Base-by-base conservation (phyloP, 75 land plant species). In the Sequoia sempervirens region DNA sequence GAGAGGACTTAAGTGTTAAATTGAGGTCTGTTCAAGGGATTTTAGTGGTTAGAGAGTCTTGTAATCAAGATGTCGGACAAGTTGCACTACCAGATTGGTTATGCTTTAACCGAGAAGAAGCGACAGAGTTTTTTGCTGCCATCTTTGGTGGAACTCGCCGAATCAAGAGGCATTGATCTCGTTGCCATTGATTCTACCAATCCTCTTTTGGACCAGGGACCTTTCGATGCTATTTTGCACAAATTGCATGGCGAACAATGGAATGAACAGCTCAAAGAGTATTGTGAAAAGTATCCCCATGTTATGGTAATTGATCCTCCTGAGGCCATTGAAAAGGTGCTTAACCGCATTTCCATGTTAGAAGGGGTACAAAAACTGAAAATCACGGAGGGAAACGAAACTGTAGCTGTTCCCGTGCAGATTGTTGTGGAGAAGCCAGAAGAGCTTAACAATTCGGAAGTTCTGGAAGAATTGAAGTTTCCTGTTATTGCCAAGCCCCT, bases 401-500 rank as follows among this genome's bases (percentile, higher is more conserved):
- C 89, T 26, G 81, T 92, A 80, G 91, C 85, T 4, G 85, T 87
- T 30, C 93, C 93, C 32, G 76, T 83, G 79, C 93, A 92, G 83
- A 75, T 72, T 54, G 85, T 92, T 45, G 82, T 91, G 61, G 82
- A 91, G 41, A 82, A 58, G 64, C 28, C 32, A 7, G 85, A 85
- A 15, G 74, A 41, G 47, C 50, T 88, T 41, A 40, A 30, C 36
- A 82, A 82, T 38, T 69, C 53, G 18, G 56, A 83, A 46, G 45
- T 30, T 46, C 84, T 86, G 28, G 47, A 72, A 18, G 84, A 52
- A 1, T 79, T 91, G 41, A 91, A 84, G n/a, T 91, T 88, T 76
- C 93, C 93, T 20, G 73, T 91, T 13, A 86, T 91, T 81, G 93
- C 93, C 38, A 91, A 91, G 85, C 90, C 93, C 32, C 69, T 91